phyloP scores from a whole-genome alignment of 2,329 filamentous ascomycete species.

The Lachnellula hyalina region DNA sequence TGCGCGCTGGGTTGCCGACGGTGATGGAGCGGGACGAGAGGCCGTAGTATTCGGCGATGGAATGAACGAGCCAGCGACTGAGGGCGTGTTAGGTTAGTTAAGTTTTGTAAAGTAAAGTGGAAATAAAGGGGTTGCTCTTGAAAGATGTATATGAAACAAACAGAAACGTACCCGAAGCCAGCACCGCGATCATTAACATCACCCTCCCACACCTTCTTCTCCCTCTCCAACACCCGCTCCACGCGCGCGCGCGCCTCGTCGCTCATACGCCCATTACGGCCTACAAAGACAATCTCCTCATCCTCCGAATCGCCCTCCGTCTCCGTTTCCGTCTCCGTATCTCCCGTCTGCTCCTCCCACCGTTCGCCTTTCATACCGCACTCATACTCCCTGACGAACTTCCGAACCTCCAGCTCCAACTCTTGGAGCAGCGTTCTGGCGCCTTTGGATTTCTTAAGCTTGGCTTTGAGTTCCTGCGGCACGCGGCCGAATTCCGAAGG shows the following conservation, averaged over 20 bases:
- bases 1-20: conserved; percentile 61
- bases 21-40: conserved; percentile 43
- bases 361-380: conserved; percentile 54
- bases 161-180: conserved; percentile 63
- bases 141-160: conserved; percentile 15
- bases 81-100: background rate
- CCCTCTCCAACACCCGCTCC: conserved; percentile 48
- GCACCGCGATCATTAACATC: conserved; percentile 69
- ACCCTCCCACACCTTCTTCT: conserved; percentile 76
- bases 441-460: conserved; percentile 71
- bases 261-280: conserved; percentile 56
- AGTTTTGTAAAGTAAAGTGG: too few species aligned
- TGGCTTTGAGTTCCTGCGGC: conserved; percentile 73
- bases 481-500: conserved; percentile 49
- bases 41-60: conserved; percentile 84
- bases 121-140: background rate
- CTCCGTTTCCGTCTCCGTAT: conserved; percentile 30
- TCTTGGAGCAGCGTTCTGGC: conserved; percentile 76
- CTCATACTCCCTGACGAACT: conserved; percentile 63
- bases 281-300: conserved; percentile 90
- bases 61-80: conserved; percentile 88
- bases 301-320: conserved; percentile 53
- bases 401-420: conserved; percentile 77
- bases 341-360: conserved; percentile 39
- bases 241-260: conserved; percentile 47